Evolutionary conservation across 371 early-diverging fungal species (phyloP), one percentile per base, ranked within the genome.

Genomic region (Haplosporangium sp.): DNA sequence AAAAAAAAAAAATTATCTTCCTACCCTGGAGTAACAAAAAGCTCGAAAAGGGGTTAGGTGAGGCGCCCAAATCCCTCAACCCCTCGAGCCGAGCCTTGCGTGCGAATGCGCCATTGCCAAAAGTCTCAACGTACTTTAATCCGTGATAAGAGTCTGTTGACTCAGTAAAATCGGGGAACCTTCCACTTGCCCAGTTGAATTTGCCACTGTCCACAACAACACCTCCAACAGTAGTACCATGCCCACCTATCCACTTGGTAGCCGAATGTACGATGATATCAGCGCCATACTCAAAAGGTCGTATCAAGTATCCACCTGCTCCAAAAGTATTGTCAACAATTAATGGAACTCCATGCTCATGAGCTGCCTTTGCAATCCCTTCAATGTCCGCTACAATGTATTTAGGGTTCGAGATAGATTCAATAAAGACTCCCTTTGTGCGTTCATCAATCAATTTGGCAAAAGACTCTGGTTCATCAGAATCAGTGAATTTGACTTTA

Each of bases 311-410:
- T n/a, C 96, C 97, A 61, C 94, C 96, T 67, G 94, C 92, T 71
- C 96, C 97, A 76, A 96, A 96, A 0, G 97, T 97, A 86, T 96
- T 96, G 87, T 90, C 97, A 47, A 90, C 92, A 69, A 92, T 87
- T 35, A 94, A 74, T 40, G 96, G 96, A 40, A 97, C 86, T 15
- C 94, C 93, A 55, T 91, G 90, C 50, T 88, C 87, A 74, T 97
- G 95, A 47, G 94, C 94, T 20, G 93, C 85, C 42, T 90, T 86
- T 45, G 96, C 92, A 48, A 97, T 87, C 20, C 88, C 92, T 60
- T 85, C 86, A 77, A 96, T 93, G 68, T 96, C 94, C 19, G 96
- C 94, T 0, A 96, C 90, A 68, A 88, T 88, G 85, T 91, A 94
- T 66, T 88, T 87, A 38, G 97, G 97, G 84, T 97, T 97, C 39